Conservation (phyloP, 768 basidiomycete species). For the Podaxis mareebaensis region DNA sequence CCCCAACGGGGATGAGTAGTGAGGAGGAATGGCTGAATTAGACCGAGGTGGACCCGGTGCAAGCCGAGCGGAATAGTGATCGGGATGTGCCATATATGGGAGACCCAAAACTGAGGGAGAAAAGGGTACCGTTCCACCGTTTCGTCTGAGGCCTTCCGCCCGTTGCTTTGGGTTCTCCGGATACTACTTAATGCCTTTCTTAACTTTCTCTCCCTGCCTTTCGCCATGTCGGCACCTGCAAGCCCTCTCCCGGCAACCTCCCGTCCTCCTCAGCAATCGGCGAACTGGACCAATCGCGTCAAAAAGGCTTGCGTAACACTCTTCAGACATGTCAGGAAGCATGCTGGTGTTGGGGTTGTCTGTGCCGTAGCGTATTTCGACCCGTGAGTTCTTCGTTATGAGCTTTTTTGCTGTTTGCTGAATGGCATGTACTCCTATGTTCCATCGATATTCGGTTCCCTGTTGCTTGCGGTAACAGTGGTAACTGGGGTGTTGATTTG, state of each 20-base stretch:
- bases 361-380: slow-evolving; percentile 90
- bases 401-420: slow-evolving; percentile 6
- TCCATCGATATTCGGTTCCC: not conserved
- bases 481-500: slow-evolving; percentile 90
- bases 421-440: slow-evolving; percentile 7
- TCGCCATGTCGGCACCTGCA: slow-evolving; percentile 29
- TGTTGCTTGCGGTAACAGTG: slow-evolving; percentile 37
- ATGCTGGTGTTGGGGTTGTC: slow-evolving; percentile 82
- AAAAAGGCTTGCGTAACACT: slow-evolving; percentile 32
- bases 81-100: slow-evolving; percentile 20
- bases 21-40: not conserved
- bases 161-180: slow-evolving; percentile 40
- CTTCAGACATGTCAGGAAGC: slow-evolving; percentile 56
- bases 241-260: slow-evolving; percentile 15
- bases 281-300: slow-evolving; percentile 23
- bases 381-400: slow-evolving; percentile 54
- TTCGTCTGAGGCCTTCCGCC: slow-evolving; percentile 35
- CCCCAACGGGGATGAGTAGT: not conserved
- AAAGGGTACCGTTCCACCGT: slow-evolving; percentile 39
- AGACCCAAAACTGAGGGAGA: slow-evolving; percentile 22
- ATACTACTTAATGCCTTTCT: slow-evolving; percentile 26
- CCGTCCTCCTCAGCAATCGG: slow-evolving; percentile 8
- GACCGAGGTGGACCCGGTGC: slow-evolving; percentile 21
- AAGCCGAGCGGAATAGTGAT: slow-evolving; percentile 20
- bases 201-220: slow-evolving; percentile 19